Evolutionary conservation across 257 asterid species (phyloP).

Genomic region (Orobanche coerulescens): DNA sequence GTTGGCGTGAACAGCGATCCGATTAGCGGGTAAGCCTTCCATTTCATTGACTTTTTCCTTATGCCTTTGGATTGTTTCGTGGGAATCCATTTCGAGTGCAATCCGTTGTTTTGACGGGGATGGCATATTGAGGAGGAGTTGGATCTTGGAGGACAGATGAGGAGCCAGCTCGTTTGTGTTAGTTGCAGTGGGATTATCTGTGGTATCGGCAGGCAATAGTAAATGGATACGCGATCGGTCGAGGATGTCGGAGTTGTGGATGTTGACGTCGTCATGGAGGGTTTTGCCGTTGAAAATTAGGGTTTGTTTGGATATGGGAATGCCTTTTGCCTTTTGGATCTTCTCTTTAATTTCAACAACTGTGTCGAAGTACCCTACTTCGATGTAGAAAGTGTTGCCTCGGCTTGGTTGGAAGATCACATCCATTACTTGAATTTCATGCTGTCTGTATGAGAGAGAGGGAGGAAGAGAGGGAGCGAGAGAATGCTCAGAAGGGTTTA

Average conservation of each 20-base stretch:
- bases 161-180: background rate
- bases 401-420: constrained; percentile 37
- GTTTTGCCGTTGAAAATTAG: constrained; percentile 42
- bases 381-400: constrained; percentile 42
- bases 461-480: background rate
- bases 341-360: constrained; percentile 60
- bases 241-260: constrained; percentile 45
- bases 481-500: constrained; percentile 1
- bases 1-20: constrained; percentile 26
- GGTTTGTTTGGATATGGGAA: constrained; percentile 52
- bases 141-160: constrained; percentile 20
- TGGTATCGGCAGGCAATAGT: constrained; percentile 18
- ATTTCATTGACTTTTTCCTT: constrained; percentile 46
- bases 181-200: no score
- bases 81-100: constrained; percentile 28
- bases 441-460: background rate
- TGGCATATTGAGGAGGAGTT: constrained; percentile 38
- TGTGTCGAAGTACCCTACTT: constrained; percentile 60
- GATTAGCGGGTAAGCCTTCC: constrained; percentile 25
- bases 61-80: constrained; percentile 29
- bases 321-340: constrained; percentile 33
- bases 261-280: constrained; percentile 46
- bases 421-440: constrained; percentile 40
- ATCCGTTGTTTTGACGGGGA: constrained; percentile 17
- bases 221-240: constrained; percentile 47